Conservation (phyloP, 345 rosid genomes). For the Arabidopsis suecica region DNA sequence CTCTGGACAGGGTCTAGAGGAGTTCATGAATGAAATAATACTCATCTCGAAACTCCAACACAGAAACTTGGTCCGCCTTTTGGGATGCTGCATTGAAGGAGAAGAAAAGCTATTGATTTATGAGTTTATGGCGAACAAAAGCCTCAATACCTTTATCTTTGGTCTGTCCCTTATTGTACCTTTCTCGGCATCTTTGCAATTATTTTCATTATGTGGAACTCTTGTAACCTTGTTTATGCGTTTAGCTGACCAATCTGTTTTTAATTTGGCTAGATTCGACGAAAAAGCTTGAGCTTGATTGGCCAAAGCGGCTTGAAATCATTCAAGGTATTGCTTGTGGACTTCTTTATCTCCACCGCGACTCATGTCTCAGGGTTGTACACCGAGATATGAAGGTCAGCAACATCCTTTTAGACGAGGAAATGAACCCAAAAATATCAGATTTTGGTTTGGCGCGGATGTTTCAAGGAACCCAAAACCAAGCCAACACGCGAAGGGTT, state of each 20-base stretch:
- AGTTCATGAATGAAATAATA: constrained; percentile 45
- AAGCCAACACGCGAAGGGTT: constrained; percentile 50
- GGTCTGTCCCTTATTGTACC: constrained; percentile 21
- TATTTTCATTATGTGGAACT: neutral
- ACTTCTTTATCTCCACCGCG: constrained; percentile 58
- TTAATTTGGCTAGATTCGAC: constrained; percentile 34
- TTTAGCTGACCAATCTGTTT: neutral
- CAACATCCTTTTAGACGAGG: constrained; percentile 50
- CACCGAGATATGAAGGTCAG: constrained; percentile 53
- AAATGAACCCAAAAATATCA: constrained; percentile 55
- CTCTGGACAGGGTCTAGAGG: constrained; percentile 45
- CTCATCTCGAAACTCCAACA: constrained; percentile 49
- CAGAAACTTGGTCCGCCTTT: constrained; percentile 45
- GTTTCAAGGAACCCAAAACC: constrained; percentile 47
- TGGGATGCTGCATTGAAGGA: constrained; percentile 50
- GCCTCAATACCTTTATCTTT: constrained; percentile 45
- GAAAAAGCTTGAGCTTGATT: constrained; percentile 42
- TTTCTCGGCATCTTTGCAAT: neutral
- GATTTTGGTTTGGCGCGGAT: constrained; percentile 59
- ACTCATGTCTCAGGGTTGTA: constrained; percentile 51
- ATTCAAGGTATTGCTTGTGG: constrained; percentile 56
- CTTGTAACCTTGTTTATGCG: neutral
- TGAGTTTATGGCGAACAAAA: constrained; percentile 47
- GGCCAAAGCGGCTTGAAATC: constrained; percentile 48
- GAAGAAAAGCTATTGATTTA: constrained; percentile 45